Evolutionary conservation across 106 monocot genomes (phyloP).

Genomic region (Phalaenopsis aphrodite): DNA sequence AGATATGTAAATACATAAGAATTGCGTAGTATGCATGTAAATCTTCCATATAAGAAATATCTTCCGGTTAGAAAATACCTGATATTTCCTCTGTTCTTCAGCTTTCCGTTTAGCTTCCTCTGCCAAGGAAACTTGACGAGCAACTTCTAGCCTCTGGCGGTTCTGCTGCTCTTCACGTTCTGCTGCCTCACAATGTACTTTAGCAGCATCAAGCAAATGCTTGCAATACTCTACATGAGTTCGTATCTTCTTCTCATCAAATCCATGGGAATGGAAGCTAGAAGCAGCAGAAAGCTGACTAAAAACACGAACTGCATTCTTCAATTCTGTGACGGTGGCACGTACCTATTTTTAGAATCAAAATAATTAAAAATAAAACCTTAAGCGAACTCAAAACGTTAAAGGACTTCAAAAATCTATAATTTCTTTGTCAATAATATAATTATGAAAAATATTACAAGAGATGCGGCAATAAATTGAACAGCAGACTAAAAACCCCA

Average conservation of each 20-base stretch:
- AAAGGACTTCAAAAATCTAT: not conserved
- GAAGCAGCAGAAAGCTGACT: constrained; percentile 72
- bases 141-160: constrained; percentile 85
- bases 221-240: constrained; percentile 95
- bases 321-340: constrained; percentile 80
- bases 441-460: not conserved
- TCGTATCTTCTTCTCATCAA: constrained; percentile 91
- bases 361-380: not conserved
- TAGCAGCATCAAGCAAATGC: constrained; percentile 91
- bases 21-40: no score
- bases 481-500: not conserved
- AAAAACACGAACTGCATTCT: constrained; percentile 90
- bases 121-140: constrained; percentile 77
- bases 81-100: constrained; percentile 90
- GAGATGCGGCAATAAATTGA: not conserved
- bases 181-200: constrained; percentile 93
- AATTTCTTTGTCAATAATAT: not conserved
- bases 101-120: constrained; percentile 94
- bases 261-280: constrained; percentile 74
- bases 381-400: not conserved
- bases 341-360: constrained; percentile 47
- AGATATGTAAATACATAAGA: no score
- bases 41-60: not conserved
- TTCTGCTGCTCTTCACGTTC: constrained; percentile 94
- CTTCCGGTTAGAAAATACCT: constrained; percentile 24